Percentiles rank a stretch among this genome's conserved stretches.
Conservation (phyloP, 2,329 filamentous ascomycete genomes). For the Fusarium sarcochroum region DNA sequence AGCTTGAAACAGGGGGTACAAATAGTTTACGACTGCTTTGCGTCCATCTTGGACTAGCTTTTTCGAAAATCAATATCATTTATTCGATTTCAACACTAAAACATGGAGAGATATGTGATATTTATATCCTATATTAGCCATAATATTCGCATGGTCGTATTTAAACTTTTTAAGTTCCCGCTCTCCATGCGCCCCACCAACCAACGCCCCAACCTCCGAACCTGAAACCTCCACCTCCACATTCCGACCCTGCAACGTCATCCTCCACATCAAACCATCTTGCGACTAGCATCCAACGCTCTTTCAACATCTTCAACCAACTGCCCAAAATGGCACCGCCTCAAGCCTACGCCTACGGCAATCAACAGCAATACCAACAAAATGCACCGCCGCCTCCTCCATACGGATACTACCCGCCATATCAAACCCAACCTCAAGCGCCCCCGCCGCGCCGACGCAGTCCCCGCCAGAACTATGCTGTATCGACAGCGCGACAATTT, state of each 20-base stretch:
- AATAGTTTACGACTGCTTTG: too few relatives aligned
- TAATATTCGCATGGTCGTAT: slow-evolving; percentile 30
- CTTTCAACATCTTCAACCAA: neutral
- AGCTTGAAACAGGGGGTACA: neutral
- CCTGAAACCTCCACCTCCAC: slow-evolving; percentile 6
- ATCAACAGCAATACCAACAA: slow-evolving; percentile 22
- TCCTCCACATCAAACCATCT: neutral
- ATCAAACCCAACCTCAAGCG: slow-evolving; percentile 13
- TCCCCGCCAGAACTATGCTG: slow-evolving; percentile 23
- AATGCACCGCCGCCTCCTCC: slow-evolving; percentile 16
- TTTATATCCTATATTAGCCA: neutral
- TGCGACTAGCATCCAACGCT: neutral
- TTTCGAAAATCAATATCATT: too few relatives aligned
- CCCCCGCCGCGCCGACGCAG: slow-evolving; percentile 10
- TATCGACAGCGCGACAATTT: slow-evolving; percentile 36
- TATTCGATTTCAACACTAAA: too few relatives aligned
- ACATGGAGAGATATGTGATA: too few relatives aligned
- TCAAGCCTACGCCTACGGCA: slow-evolving; percentile 21
- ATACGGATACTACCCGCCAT: slow-evolving; percentile 27
- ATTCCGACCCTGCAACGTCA: slow-evolving; percentile 4
- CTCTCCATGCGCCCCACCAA: neutral
- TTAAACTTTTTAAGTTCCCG: slow-evolving; percentile 22
- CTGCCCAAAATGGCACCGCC: slow-evolving; percentile 26
- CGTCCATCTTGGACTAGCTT: too few relatives aligned
- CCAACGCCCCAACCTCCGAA: neutral